Evolutionary conservation across 345 rosid genomes (phyloP).

Genomic region (Eucalyptus erythrocorys): DNA sequence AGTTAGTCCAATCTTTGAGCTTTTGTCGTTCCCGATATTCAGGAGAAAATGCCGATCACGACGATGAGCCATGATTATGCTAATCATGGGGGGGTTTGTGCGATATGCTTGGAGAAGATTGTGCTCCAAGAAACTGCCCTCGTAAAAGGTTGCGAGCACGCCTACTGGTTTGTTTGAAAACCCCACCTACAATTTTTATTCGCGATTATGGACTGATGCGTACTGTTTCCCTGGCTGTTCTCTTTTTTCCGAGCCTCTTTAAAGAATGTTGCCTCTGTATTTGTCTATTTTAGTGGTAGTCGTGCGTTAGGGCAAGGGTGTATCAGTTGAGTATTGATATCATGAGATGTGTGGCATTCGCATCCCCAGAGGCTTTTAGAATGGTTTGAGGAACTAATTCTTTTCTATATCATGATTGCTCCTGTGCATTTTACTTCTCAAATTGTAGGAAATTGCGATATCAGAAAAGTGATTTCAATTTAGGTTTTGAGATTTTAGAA

Average conservation of each 20-base stretch:
- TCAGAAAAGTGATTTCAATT: neutral
- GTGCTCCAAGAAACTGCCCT: conserved; percentile 85
- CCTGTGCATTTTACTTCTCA: neutral
- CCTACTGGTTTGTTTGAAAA: conserved; percentile 69
- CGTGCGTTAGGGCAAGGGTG: neutral
- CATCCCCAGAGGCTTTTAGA: neutral
- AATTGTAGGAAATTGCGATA: neutral
- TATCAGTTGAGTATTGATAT: neutral
- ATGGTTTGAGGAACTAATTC: neutral
- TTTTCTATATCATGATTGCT: neutral
- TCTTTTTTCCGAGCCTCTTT: neutral
- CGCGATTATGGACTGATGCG: neutral
- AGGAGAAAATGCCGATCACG: conserved; percentile 29
- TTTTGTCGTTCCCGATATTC: neutral
- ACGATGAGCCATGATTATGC: conserved; percentile 20
- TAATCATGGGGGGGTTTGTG: conserved; percentile 65
- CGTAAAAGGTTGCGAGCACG: conserved; percentile 91
- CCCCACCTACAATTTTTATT: neutral
- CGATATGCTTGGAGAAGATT: conserved; percentile 78
- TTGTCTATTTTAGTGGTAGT: neutral
- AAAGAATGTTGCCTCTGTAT: neutral
- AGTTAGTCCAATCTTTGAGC: neutral
- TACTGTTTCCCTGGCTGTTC: neutral
- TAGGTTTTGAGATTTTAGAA: neutral
- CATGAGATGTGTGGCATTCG: neutral